Percentiles rank a stretch among this genome's conserved stretches.
Evolutionary conservation across 345 rosid genomes (phyloP).

Genomic region (Melastoma malabathricum): DNA sequence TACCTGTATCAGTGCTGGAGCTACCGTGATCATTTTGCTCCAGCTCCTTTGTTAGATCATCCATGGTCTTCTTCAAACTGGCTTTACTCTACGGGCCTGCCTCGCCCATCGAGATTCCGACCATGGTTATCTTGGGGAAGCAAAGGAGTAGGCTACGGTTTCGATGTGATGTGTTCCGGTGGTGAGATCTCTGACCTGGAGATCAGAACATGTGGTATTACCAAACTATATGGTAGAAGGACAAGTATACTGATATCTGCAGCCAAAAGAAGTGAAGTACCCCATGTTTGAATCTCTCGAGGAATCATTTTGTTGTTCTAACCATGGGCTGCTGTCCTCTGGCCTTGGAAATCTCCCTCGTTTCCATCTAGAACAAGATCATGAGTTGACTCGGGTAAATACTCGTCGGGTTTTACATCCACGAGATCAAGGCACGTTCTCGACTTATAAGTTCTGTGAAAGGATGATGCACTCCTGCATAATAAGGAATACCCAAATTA

Average conservation of each 20-base stretch:
- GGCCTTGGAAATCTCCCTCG: conserved; percentile 11
- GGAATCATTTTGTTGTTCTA: conserved; percentile 20
- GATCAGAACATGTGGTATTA: neutral
- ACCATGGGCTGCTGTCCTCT: conserved; percentile 33
- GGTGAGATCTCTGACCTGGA: conserved; percentile 5
- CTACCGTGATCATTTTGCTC: conserved; percentile 55
- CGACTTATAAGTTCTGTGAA: conserved; percentile 42
- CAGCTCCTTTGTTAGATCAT: conserved; percentile 54
- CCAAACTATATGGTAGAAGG: conserved; percentile 18
- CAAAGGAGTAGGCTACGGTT: conserved; percentile 45
- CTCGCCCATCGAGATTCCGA: conserved; percentile 80
- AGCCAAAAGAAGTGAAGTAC: no score
- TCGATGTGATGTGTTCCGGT: conserved; percentile 10
- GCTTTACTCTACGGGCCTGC: conserved; percentile 68
- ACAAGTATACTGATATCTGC: no score
- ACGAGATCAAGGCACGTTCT: conserved; percentile 20
- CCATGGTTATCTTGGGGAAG: conserved; percentile 99
- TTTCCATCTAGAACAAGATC: conserved; percentile 23
- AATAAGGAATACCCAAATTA: conserved; percentile 1
- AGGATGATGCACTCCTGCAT: conserved; percentile 66
- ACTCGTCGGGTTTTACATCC: conserved; percentile 14
- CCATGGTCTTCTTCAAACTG: conserved; percentile 75
- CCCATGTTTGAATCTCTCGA: conserved; percentile 12
- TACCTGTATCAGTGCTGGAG: conserved; percentile 11
- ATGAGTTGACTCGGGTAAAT: conserved; percentile 12